Evolutionary conservation across 2,329 filamentous ascomycete species (phyloP).

Genomic region (Clarireedia hainanense): DNA sequence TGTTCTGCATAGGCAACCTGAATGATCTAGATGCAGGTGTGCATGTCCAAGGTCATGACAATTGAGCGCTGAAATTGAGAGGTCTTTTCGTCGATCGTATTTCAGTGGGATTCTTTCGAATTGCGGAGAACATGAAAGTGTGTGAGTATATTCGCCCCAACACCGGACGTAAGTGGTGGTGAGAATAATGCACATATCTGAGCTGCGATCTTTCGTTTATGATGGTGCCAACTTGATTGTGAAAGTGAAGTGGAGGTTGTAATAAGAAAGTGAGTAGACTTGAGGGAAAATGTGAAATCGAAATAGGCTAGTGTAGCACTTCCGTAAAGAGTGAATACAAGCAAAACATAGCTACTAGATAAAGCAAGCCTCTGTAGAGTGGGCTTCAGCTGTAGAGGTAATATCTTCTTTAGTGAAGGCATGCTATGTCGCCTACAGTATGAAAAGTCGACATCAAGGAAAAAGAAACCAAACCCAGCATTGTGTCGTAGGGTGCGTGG

Average conservation of each 20-base stretch:
- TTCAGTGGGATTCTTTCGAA: neutral
- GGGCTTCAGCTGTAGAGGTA: no score
- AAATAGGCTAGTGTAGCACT: no score
- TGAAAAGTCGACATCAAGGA: no score
- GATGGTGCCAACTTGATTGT: no score
- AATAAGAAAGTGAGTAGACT: neutral
- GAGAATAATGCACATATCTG: neutral
- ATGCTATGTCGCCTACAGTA: no score
- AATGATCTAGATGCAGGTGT: neutral
- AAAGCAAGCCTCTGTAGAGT: no score
- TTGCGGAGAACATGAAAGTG: neutral
- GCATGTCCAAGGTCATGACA: neutral
- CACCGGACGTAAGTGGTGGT: neutral
- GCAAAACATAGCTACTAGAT: no score
- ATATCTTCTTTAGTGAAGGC: no score
- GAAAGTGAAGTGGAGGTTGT: neutral
- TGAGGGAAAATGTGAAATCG: no score
- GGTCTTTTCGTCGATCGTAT: neutral
- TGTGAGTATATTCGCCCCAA: neutral
- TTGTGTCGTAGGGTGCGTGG: no score
- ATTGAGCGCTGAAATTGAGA: neutral
- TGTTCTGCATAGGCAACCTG: constrained; percentile 1
- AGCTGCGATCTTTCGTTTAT: neutral
- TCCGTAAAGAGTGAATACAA: no score
- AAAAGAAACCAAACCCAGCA: no score